Base-by-base conservation (phyloP, 768 basidiomycete species). In the Hydnum rufescens region DNA sequence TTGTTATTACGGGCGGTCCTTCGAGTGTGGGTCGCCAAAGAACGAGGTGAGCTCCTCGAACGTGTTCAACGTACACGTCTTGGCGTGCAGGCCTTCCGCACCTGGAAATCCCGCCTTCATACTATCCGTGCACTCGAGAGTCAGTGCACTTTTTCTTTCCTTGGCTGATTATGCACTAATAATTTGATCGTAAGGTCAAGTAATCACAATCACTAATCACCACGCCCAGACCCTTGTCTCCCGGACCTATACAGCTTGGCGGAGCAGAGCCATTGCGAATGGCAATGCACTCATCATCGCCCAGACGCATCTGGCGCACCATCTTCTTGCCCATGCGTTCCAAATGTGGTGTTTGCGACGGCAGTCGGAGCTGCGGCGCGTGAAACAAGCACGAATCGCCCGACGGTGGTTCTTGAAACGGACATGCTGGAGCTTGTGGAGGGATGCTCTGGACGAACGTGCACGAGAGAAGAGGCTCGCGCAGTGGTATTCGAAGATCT, bases 21-120 rank as follows among this genome's bases (percentile, higher is more conserved):
- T 58, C 68, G 76, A 46, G 72, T 82, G 3, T 80, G 81, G 80
- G 78, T 73, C 58, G 77, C 81, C 22, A 73, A 72, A 34, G 79
- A 80, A 58, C 73, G 77, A 5, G 78, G 77, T 29, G 67, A 64
- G 49, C 67, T 77, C 28, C 67, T 83, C 6, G 74, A 74, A 53
- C 70, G 72, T 44, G 73, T 77, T 32, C 71, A 67, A 51, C 62
- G 65, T 3, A 55, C 67, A 19, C 69, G 75, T 31, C 57, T 77
- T 4, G 51, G 74, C 43, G 72, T 70, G 57, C 63, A 63, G 39
- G 64, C 66, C 1, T 76, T 74, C 71, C 58, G 60, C 18, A 59
- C 68, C 16, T 83, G 81, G 82, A 66, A 64, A 54, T 62, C 60
- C 49, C 69, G 67, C 19, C 57, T 77, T 51, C 64, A 64, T 47